These are phyloP conservation scores for Termitomyces sp. DNA, from an alignment of 768 basidiomycete genomes.

Conservation along the genomic window DNA sequence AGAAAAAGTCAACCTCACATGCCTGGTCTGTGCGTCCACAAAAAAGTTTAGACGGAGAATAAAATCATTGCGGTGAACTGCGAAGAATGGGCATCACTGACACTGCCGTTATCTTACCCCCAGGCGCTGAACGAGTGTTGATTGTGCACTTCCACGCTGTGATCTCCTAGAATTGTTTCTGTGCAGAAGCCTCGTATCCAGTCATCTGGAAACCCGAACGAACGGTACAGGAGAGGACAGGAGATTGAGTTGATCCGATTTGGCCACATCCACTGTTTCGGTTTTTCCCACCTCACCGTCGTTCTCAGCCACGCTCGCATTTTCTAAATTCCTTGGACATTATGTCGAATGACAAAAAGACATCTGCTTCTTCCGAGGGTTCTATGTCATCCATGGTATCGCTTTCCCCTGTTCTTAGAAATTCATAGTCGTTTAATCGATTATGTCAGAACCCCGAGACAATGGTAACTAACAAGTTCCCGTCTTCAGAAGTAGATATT, in stretches of 20 bases:
- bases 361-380: constrained; percentile 23
- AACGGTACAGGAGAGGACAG: constrained; percentile 31
- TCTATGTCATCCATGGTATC: constrained; percentile 22
- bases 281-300: constrained; percentile 26
- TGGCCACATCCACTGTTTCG: constrained; percentile 32
- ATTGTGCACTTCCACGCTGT: background rate
- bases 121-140: background rate
- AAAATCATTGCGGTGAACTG: constrained; percentile 14
- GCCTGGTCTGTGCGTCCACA: constrained; percentile 16
- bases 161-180: background rate
- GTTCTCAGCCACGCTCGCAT: constrained; percentile 20
- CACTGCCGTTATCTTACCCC: background rate
- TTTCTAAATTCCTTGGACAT: constrained; percentile 19
- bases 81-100: constrained; percentile 8
- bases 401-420: constrained; percentile 10
- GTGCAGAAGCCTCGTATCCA: constrained; percentile 22
- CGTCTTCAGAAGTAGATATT: constrained; percentile 36
- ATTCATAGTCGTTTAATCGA: constrained; percentile 9
- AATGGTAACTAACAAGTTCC: constrained; percentile 42
- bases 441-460: constrained; percentile 38
- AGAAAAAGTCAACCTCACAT: background rate
- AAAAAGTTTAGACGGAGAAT: constrained; percentile 20
- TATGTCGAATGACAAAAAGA: constrained; percentile 28
- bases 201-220: constrained; percentile 13
- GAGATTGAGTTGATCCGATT: constrained; percentile 37